Percentiles rank a stretch among this genome's conserved stretches.
These are phyloP conservation scores for Penicillium atrosanguineum DNA, from an alignment of 495 filamentous ascomycete species.

Conservation along the genomic window DNA sequence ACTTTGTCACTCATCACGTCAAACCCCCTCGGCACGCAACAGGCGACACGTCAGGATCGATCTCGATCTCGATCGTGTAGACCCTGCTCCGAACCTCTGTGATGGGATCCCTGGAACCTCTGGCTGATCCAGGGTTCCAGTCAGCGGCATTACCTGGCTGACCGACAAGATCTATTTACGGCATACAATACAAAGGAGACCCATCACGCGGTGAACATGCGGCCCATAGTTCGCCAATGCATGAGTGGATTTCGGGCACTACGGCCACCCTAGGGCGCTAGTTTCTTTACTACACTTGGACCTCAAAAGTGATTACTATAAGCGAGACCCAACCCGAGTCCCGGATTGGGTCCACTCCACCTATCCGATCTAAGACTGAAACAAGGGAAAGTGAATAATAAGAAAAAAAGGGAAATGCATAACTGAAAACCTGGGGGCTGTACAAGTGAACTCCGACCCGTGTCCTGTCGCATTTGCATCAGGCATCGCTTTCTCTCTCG, in stretches of 20 bases:
- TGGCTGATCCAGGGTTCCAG: background rate
- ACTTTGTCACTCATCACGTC: background rate
- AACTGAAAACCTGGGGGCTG: background rate
- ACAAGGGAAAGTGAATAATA: background rate
- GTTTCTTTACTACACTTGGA: too few relatives aligned
- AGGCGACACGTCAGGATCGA: too few relatives aligned
- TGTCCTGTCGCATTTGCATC: background rate
- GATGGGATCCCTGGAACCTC: background rate
- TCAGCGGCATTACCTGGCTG: background rate
- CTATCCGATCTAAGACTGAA: background rate
- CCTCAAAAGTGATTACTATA: background rate
- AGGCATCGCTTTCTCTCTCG: background rate
- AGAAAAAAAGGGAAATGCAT: too few relatives aligned
- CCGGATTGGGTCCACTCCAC: background rate
- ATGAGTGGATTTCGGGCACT: background rate
- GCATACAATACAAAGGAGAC: background rate
- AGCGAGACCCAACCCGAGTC: background rate
- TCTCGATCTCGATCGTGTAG: too few relatives aligned
- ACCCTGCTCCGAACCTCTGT: too few relatives aligned
- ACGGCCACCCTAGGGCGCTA: too few relatives aligned
- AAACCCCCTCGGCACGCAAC: background rate
- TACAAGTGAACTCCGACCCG: background rate
- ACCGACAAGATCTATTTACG: background rate
- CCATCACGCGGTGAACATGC: background rate
- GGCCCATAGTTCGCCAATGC: conserved; percentile 8